phyloP scores from a whole-genome alignment of 2,329 filamentous ascomycete genomes.

The Talaromyces verruculosus region DNA sequence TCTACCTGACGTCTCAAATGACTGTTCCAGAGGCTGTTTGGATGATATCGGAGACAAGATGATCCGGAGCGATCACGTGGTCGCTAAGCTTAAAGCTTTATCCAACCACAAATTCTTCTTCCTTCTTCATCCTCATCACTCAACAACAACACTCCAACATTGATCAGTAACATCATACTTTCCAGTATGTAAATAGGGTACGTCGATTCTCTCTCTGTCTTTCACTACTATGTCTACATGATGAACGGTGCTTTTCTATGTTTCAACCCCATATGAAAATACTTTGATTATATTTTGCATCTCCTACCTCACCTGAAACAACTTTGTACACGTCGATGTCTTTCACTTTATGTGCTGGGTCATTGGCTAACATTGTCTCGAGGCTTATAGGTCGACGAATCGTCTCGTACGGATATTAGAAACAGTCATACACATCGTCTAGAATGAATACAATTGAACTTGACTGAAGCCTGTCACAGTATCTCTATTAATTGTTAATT shows the following conservation, averaged over 20 bases:
- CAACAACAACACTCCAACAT: background rate
- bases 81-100: constrained; percentile 28
- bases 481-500: background rate
- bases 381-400: background rate
- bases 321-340: too few relatives aligned
- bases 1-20: background rate
- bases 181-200: background rate
- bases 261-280: constrained; percentile 43
- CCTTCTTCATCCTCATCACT: background rate
- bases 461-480: background rate
- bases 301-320: constrained; percentile 20
- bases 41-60: background rate
- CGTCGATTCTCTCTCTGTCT: background rate
- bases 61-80: constrained; percentile 27
- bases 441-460: background rate
- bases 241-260: constrained; percentile 41
- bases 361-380: background rate
- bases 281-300: constrained; percentile 35
- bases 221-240: constrained; percentile 21
- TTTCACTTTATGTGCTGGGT: background rate
- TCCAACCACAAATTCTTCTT: constrained; percentile 4
- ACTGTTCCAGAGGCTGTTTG: background rate
- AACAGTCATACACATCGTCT: too few relatives aligned
- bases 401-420: background rate
- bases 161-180: background rate